Evolutionary conservation across 228 moss, liverwort and hornwort genomes (phyloP).

Genomic region (Sphagnum fallax): DNA sequence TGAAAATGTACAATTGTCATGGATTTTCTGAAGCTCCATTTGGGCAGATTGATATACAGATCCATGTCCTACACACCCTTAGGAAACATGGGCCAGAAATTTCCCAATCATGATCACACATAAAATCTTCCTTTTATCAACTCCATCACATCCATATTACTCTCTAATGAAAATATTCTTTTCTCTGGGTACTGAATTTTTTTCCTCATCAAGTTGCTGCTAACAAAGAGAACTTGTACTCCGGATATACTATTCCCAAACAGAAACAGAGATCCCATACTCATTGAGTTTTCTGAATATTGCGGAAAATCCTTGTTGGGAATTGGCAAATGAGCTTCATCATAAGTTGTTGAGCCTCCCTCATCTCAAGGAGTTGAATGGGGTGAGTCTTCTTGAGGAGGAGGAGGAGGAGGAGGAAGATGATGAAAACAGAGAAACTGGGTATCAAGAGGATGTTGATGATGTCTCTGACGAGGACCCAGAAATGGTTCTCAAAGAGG

Average conservation of each 20-base stretch:
- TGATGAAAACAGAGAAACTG: background rate
- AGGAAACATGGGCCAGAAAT: no score
- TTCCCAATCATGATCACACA: no score
- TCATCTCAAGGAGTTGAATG: slow-evolving; percentile 43
- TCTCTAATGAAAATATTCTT: no score
- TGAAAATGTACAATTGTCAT: background rate
- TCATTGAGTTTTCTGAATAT: slow-evolving; percentile 47
- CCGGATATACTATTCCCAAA: no score
- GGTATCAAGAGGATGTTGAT: background rate
- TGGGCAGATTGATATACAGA: no score
- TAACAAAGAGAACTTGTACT: no score
- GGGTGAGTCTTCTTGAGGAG: slow-evolving; percentile 15
- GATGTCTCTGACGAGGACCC: background rate
- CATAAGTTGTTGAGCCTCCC: slow-evolving; percentile 19
- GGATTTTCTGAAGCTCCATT: background rate
- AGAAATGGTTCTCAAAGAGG: background rate
- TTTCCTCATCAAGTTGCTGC: no score
- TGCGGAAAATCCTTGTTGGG: slow-evolving; percentile 41
- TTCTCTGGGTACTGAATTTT: no score
- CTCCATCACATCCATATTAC: no score
- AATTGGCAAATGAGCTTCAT: slow-evolving; percentile 16
- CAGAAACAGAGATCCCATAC: slow-evolving; percentile 33
- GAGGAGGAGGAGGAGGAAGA: slow-evolving; percentile 1
- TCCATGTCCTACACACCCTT: no score
- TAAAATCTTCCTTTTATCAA: no score